These are phyloP conservation scores for Heliosperma pusillum DNA, from an alignment of 148 eudicot species.

Conservation along the genomic window DNA sequence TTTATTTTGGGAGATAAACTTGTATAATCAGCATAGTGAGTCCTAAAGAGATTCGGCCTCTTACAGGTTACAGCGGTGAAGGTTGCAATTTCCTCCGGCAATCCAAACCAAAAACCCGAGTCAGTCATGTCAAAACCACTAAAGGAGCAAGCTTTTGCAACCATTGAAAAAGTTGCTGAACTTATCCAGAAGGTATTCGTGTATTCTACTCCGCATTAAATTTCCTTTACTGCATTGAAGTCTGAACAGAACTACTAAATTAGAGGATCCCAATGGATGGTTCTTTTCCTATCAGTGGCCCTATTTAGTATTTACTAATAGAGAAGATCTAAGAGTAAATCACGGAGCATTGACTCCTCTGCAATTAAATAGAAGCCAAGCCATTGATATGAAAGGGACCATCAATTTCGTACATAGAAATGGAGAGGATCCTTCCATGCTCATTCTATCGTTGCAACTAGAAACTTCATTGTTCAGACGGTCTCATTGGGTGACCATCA, in stretches of 20 bases:
- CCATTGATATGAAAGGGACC: too few species aligned
- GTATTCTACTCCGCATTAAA: neutral
- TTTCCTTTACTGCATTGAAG: neutral
- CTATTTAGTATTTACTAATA: neutral
- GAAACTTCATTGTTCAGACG: too few species aligned
- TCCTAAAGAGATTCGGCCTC: neutral
- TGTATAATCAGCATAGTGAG: neutral
- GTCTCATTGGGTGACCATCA: too few species aligned
- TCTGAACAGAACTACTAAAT: neutral
- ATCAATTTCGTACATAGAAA: too few species aligned
- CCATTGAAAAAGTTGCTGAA: constrained; percentile 86
- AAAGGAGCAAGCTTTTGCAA: constrained; percentile 94
- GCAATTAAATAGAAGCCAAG: too few species aligned
- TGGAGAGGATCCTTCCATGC: too few species aligned
- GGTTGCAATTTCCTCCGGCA: constrained; percentile 64
- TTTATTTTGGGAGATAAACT: neutral
- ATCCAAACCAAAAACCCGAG: constrained; percentile 61
- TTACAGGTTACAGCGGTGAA: constrained; percentile 91
- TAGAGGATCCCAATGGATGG: neutral
- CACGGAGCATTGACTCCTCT: too few species aligned
- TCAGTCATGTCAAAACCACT: constrained; percentile 67
- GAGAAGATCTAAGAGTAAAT: neutral
- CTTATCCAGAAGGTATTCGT: constrained; percentile 68
- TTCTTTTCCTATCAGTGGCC: neutral
- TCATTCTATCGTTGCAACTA: too few species aligned